A percentile compares a stretch with the other conserved stretches of the same genome.
These are phyloP conservation scores for Syncephalastrum sp. DNA, from an alignment of 371 early-diverging fungal species.

Conservation along the genomic window DNA sequence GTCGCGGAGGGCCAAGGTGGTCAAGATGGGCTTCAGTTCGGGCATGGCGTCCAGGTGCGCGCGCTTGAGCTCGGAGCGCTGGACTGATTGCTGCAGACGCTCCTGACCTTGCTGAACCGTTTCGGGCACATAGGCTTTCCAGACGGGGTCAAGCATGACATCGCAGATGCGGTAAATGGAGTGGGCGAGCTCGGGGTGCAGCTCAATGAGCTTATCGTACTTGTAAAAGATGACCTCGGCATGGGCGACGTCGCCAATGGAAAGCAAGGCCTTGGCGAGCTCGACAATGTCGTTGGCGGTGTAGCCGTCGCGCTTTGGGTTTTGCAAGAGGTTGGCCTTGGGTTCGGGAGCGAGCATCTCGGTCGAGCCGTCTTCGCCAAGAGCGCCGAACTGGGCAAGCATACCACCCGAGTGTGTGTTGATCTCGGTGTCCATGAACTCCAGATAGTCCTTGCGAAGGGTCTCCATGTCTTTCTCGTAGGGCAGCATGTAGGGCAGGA, in stretches of 20 bases:
- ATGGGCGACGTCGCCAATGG: constrained; percentile 64
- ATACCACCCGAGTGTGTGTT: constrained; percentile 38
- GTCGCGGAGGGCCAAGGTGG: constrained; percentile 25
- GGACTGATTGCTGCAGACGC: constrained; percentile 13
- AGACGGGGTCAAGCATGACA: constrained; percentile 54
- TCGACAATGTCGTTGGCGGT: constrained; percentile 63
- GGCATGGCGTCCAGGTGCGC: constrained; percentile 10
- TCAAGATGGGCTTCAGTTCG: constrained; percentile 23
- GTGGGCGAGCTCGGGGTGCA: constrained; percentile 62
- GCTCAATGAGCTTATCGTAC: constrained; percentile 56
- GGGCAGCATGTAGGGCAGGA: constrained; percentile 70
- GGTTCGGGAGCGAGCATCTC: constrained; percentile 19
- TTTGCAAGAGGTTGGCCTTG: constrained; percentile 6
- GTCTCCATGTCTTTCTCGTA: constrained; percentile 50
- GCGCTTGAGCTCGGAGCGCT: constrained; percentile 32
- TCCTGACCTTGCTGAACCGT: constrained; percentile 12
- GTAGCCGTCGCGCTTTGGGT: constrained; percentile 11
- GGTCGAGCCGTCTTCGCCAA: constrained; percentile 44
- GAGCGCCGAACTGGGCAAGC: constrained; percentile 41
- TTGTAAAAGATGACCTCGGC: constrained; percentile 54
- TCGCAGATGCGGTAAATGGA: constrained; percentile 62
- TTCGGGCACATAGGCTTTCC: constrained; percentile 41
- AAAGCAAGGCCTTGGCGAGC: constrained; percentile 59
- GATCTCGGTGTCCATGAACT: constrained; percentile 51
- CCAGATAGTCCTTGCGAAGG: constrained; percentile 48